Percentiles rank a stretch among this genome's conserved stretches.
Evolutionary conservation across 2,329 filamentous ascomycete genomes (phyloP).

Genomic region (Rhynchosporium agropyri): DNA sequence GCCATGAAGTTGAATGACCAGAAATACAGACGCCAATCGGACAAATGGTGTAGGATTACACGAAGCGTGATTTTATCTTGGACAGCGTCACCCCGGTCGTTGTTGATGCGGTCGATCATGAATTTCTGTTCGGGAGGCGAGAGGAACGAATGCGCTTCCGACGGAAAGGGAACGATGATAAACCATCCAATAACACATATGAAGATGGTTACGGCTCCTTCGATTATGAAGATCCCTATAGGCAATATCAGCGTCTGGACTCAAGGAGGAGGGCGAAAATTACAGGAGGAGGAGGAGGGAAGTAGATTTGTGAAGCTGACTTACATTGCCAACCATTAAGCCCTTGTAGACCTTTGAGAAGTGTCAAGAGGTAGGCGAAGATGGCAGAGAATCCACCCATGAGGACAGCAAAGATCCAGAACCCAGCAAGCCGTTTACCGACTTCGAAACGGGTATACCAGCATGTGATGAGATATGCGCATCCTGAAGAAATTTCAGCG

Average conservation of each 20-base stretch:
- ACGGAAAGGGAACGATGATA: slow-evolving; percentile 64
- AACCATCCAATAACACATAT: slow-evolving; percentile 55
- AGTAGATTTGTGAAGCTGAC: background rate
- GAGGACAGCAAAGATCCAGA: slow-evolving; percentile 16
- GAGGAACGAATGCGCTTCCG: slow-evolving; percentile 52
- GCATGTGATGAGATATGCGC: slow-evolving; percentile 18
- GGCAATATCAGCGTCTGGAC: too few species aligned
- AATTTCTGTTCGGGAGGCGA: slow-evolving; percentile 52
- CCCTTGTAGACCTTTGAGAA: slow-evolving; percentile 8
- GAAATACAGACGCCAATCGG: slow-evolving; percentile 62
- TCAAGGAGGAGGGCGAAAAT: too few species aligned
- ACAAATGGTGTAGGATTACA: slow-evolving; percentile 51
- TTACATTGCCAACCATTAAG: slow-evolving; percentile 19
- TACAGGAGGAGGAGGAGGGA: background rate
- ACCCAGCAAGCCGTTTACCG: slow-evolving; percentile 15
- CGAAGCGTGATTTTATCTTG: slow-evolving; percentile 50
- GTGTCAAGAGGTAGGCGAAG: slow-evolving; percentile 15
- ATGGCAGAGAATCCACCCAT: slow-evolving; percentile 13
- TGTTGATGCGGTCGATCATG: slow-evolving; percentile 56
- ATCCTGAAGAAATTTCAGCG: background rate
- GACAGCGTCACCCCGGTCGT: slow-evolving; percentile 57
- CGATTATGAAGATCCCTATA: slow-evolving; percentile 44
- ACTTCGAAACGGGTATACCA: slow-evolving; percentile 21
- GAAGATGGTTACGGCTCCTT: slow-evolving; percentile 55
- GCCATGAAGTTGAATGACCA: slow-evolving; percentile 64